These are phyloP conservation scores for Epichloe baconii DNA, from an alignment of 2,329 filamentous ascomycete genomes.

Conservation along the genomic window DNA sequence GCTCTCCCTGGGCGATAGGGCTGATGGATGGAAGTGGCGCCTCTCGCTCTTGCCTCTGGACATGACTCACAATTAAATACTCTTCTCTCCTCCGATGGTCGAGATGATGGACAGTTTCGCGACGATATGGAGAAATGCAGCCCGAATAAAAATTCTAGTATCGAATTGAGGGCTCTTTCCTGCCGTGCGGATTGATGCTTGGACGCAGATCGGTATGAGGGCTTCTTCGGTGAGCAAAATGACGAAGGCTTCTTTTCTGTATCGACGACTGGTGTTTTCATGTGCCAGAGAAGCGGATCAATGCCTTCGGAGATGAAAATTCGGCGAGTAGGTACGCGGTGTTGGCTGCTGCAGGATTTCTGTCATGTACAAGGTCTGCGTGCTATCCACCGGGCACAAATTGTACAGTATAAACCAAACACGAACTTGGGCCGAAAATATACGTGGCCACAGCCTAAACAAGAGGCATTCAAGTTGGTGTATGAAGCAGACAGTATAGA, in stretches of 20 bases:
- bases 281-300: neutral
- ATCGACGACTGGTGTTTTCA: neutral
- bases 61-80: neutral
- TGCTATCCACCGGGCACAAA: neutral
- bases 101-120: neutral
- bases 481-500: neutral
- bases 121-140: too few species aligned
- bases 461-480: neutral
- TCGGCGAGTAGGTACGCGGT: neutral
- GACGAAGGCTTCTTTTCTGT: neutral
- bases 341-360: neutral
- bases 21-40: neutral
- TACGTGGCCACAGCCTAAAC: conserved; percentile 2
- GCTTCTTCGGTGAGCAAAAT: neutral
- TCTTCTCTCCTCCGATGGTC: neutral
- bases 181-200: neutral
- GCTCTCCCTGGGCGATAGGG: neutral
- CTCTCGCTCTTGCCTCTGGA: too few species aligned
- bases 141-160: neutral
- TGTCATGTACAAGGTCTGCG: neutral
- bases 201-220: neutral
- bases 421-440: conserved; percentile 3
- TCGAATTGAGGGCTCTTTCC: neutral
- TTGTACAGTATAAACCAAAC: neutral
- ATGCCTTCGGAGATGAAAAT: neutral